Evolutionary conservation across 2,329 filamentous ascomycete species (phyloP), one percentile per base, ranked within the genome.

Genomic region (Talaromyces marneffei): DNA sequence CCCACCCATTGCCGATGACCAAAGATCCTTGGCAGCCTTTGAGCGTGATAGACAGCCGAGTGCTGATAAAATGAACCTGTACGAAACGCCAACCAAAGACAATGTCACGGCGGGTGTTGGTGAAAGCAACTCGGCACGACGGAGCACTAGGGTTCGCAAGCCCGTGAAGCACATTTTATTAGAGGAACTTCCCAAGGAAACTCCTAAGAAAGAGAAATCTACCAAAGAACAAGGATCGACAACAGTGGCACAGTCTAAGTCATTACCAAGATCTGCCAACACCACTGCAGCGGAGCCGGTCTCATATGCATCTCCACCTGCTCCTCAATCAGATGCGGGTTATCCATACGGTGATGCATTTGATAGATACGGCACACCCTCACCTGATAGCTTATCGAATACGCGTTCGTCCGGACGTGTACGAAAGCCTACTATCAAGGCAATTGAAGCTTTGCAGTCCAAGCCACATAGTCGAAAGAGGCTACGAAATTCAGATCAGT

Each of bases 351-450:
- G 53, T 20, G 48, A 52, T 7, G 12, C 63, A n/a, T 57, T 40
- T 10, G 66, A 65, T 29, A 39, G 53, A 39, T 50, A 56, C 37
- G 56, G 62, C 16, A 65, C 65, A n/a, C 62, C 68, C 25, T 65
- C 42, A 59, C 63, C 46, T 59, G 64, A 54, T 40, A 65, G 25
- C 63, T 59, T 56, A 20, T 68, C 66, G 7, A 60, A 61, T 37
- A 64, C 62, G 23, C 68, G 70, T n/a, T 60, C 66, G 35, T 73
- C 71, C 18, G 65, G 60, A 16, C 70, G 71, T 4, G 42, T 68
- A 31, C 69, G 70, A 46, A 72, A 72, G 52, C 70, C 70, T 18
- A 72, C 71, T 3, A 62, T 63, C 20, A 69, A 70, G 31, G 71
- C 72, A 7, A 65, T 69, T 20, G 71, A 74, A 63, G 66, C 70